Evolutionary conservation across 78 protist genomes (phyloP), one percentile per base, ranked within the genome.

Genomic region (Pigoraptor vietnamica): DNA sequence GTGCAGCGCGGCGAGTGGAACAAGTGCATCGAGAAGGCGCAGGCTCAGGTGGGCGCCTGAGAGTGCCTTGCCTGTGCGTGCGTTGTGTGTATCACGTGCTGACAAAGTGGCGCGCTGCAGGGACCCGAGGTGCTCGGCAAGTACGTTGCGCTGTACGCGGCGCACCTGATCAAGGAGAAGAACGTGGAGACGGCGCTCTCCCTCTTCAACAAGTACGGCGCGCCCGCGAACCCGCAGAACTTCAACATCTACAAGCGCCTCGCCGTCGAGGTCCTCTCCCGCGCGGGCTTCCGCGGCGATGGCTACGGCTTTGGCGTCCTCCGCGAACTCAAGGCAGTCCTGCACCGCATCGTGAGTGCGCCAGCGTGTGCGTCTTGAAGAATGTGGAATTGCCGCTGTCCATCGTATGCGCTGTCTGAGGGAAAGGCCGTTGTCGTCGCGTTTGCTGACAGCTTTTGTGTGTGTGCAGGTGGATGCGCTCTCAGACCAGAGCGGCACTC

Each of bases 1-100:
- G 95, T 93, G 37, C 82, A 82, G 67, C 9, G n/a, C 1, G 93
- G 92, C 35, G 94, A 95, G 37, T 95, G 97, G 97, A 92, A 89
- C 23, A 32, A 37, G 86, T 83, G 91, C 91, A 32, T 90, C 37
- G 40, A 21, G 34, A 24, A 88, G 23, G 95, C 95, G 32, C 67
- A 48, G 67, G 6, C 67, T 21, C 67, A 48, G 67, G 67, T 48
- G 67, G 29, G 67, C 14, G 67, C n/a, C n/a, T n/a, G n/a, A n/a
- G n/a, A n/a, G n/a, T n/a, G n/a, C n/a, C n/a, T n/a, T n/a, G n/a
- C n/a, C n/a, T n/a, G n/a, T n/a, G n/a, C n/a, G n/a, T n/a, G n/a
- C n/a, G n/a, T n/a, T n/a, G n/a, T n/a, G n/a, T n/a, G n/a, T n/a
- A n/a, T n/a, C n/a, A n/a, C n/a, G n/a, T n/a, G n/a, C n/a, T n/a